Percentiles rank a stretch among this genome's conserved stretches.
Conservation (phyloP, 257 asterid genomes). For the Nicotiana undulata region DNA sequence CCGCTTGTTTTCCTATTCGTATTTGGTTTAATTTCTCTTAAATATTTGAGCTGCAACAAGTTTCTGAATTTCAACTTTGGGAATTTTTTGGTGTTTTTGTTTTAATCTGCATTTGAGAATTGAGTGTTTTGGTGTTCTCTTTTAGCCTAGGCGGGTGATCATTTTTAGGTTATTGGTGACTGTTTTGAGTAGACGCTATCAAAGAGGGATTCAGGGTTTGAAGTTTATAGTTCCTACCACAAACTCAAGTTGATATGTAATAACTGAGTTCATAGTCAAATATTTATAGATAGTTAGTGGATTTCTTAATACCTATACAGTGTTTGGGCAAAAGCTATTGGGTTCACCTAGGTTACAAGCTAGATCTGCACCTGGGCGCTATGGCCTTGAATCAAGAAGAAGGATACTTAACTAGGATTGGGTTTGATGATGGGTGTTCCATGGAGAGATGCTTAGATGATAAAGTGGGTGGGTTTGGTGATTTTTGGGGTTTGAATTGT, state of each 20-base stretch:
- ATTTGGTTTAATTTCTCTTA: background rate
- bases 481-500: slow-evolving; percentile 7
- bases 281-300: too few species aligned
- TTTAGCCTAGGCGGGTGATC: background rate
- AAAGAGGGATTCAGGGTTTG: too few species aligned
- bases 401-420: slow-evolving; percentile 11
- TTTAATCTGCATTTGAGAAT: slow-evolving; percentile 6
- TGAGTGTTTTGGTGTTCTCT: slow-evolving; percentile 6
- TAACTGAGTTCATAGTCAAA: too few species aligned
- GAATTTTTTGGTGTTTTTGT: slow-evolving; percentile 9
- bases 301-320: too few species aligned
- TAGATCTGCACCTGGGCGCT: background rate
- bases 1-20: background rate
- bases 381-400: slow-evolving; percentile 41
- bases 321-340: too few species aligned
- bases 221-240: too few species aligned
- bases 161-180: background rate
- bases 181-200: slow-evolving; percentile 19
- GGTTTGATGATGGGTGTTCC: slow-evolving; percentile 4
- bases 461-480: slow-evolving; percentile 20
- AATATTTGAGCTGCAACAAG: background rate
- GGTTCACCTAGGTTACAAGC: too few species aligned
- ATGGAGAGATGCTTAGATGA: too few species aligned
- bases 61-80: background rate
- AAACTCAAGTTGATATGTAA: too few species aligned